Percentiles rank a stretch among this genome's conserved stretches.
Conservation (phyloP, 78 protist genomes). For the Speleostelium caveatum region DNA sequence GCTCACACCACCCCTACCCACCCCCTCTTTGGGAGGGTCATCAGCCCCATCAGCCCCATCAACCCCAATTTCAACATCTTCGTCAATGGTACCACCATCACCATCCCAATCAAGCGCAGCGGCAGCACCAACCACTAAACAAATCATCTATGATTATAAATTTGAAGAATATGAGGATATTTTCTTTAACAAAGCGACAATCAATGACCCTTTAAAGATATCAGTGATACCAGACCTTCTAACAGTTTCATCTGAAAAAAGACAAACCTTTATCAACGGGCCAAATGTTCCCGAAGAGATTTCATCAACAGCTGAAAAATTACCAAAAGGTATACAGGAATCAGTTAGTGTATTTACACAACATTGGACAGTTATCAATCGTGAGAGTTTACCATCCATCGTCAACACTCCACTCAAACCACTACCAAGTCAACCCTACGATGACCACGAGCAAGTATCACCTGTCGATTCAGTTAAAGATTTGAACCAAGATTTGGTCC, state of each 20-base stretch:
- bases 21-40: too few relatives aligned
- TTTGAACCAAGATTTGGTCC: slow-evolving; percentile 23
- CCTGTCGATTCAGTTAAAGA: slow-evolving; percentile 16
- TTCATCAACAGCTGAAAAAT: background rate
- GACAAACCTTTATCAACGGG: slow-evolving; percentile 23
- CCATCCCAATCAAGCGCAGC: too few relatives aligned
- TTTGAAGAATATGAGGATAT: slow-evolving; percentile 61
- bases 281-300: slow-evolving; percentile 25
- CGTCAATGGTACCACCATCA: too few relatives aligned
- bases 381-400: slow-evolving; percentile 36
- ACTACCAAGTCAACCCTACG: slow-evolving; percentile 5
- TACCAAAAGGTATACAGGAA: slow-evolving; percentile 54
- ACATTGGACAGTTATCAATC: slow-evolving; percentile 30
- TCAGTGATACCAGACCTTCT: slow-evolving; percentile 37
- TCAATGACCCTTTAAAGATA: slow-evolving; percentile 65
- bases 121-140: background rate
- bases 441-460: background rate
- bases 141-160: slow-evolving; percentile 13
- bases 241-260: slow-evolving; percentile 1
- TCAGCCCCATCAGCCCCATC: too few relatives aligned
- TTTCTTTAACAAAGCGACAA: slow-evolving; percentile 28
- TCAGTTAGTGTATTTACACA: slow-evolving; percentile 29
- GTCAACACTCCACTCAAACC: background rate
- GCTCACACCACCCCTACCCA: too few relatives aligned
- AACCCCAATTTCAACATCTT: too few relatives aligned